These are phyloP conservation scores for Allantophomopsis lycopodina DNA, from an alignment of 2,329 filamentous ascomycete genomes.

Conservation along the genomic window DNA sequence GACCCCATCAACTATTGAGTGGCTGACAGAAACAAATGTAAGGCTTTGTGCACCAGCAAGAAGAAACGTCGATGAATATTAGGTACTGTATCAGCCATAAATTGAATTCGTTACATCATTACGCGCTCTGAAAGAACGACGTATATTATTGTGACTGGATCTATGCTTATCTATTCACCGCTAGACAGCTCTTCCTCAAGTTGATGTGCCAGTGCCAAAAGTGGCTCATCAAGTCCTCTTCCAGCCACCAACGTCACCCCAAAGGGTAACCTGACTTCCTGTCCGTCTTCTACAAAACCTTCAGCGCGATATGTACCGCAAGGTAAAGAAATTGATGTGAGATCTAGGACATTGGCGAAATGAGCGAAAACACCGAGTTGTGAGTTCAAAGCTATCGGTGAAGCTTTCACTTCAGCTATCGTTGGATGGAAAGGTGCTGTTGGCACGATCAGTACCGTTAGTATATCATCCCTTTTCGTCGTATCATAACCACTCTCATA, in stretches of 20 bases:
- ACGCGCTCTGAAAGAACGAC: too few relatives aligned
- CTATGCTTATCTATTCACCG: too few relatives aligned
- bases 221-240: constrained; percentile 23
- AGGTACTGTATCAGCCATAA: too few relatives aligned
- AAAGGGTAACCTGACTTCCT: constrained; percentile 22
- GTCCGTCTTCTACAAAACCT: background rate
- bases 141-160: too few relatives aligned
- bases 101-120: too few relatives aligned
- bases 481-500: constrained; percentile 21
- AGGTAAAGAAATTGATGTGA: constrained; percentile 10
- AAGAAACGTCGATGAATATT: too few relatives aligned
- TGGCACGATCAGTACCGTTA: constrained; percentile 28
- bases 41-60: too few relatives aligned
- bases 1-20: too few relatives aligned
- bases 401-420: constrained; percentile 32
- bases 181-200: too few relatives aligned
- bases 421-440: constrained; percentile 32
- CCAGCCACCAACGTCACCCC: constrained; percentile 27
- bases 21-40: too few relatives aligned
- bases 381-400: constrained; percentile 35
- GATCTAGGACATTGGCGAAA: constrained; percentile 38
- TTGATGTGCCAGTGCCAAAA: constrained; percentile 18
- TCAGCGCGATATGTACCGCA: too few relatives aligned
- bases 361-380: constrained; percentile 35
- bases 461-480: too few relatives aligned